Percentiles rank a stretch among this genome's conserved stretches.
Conservation (phyloP, 1,139 yeast species). For the Yamadazyma dendronema region DNA sequence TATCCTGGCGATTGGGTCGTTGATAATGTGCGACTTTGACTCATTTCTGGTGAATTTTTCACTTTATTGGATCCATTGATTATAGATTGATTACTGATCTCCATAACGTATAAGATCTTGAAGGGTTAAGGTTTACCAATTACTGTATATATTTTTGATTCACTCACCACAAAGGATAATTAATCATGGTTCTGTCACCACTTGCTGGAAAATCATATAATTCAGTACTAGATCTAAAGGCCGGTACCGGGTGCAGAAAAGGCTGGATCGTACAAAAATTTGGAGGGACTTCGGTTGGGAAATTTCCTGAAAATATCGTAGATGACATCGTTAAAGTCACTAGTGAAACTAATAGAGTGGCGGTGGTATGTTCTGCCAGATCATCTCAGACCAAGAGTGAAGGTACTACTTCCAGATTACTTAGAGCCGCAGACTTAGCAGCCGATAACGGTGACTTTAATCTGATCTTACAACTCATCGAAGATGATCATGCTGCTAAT, state of each 20-base stretch:
- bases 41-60: not conserved
- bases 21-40: not conserved
- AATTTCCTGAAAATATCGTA: slow-evolving; percentile 81
- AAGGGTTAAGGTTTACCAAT: too few species aligned
- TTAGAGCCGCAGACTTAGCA: slow-evolving; percentile 79
- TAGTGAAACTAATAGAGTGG: slow-evolving; percentile 65
- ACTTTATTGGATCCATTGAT: too few species aligned
- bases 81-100: not conserved
- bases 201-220: slow-evolving; percentile 25
- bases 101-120: too few species aligned
- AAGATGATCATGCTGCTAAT: slow-evolving; percentile 74
- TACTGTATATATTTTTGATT: too few species aligned
- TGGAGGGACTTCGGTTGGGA: slow-evolving; percentile 98
- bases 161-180: too few species aligned
- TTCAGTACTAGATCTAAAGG: slow-evolving; percentile 41
- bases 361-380: slow-evolving; percentile 94
- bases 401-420: slow-evolving; percentile 87
- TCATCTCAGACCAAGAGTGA: slow-evolving; percentile 88
- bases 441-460: slow-evolving; percentile 53
- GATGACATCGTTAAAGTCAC: slow-evolving; percentile 76
- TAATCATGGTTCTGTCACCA: slow-evolving; percentile 2
- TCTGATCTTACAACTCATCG: slow-evolving; percentile 57
- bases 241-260: slow-evolving; percentile 14
- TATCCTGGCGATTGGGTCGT: too few species aligned
- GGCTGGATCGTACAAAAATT: slow-evolving; percentile 93